Evolutionary conservation across 768 basidiomycete species (phyloP).

Genomic region (Mycena rosella): DNA sequence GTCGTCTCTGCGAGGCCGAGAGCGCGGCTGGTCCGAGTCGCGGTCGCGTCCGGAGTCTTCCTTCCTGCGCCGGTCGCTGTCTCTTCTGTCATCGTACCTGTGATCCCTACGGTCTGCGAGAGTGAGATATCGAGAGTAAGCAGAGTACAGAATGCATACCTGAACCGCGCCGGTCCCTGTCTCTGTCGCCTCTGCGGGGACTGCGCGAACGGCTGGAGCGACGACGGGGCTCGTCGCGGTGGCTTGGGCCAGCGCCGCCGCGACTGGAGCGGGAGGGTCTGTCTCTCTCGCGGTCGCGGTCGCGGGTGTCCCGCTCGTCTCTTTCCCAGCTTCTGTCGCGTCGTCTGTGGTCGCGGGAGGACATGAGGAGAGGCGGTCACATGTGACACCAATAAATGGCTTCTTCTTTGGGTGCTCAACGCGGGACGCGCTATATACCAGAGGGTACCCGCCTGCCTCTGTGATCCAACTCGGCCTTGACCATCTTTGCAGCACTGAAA

Average conservation of each 20-base stretch:
- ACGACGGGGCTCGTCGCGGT: conserved; percentile 58
- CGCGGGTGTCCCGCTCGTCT: conserved; percentile 46
- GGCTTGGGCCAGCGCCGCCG: conserved; percentile 46
- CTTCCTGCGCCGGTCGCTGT: conserved; percentile 55
- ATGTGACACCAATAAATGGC: conserved; percentile 22
- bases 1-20: conserved; percentile 51
- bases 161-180: conserved; percentile 54
- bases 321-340: conserved; percentile 77
- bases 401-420: conserved; percentile 22
- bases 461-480: background rate
- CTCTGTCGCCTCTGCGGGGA: conserved; percentile 57
- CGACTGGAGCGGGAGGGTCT: conserved; percentile 56
- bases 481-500: conserved; percentile 37
- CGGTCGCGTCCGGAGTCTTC: conserved; percentile 46
- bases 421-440: conserved; percentile 24
- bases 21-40: conserved; percentile 52
- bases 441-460: background rate
- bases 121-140: background rate
- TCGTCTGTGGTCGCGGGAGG: conserved; percentile 58
- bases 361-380: conserved; percentile 54
- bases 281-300: conserved; percentile 59
- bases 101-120: conserved; percentile 47
- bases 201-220: conserved; percentile 65
- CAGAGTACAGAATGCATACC: conserved; percentile 30
- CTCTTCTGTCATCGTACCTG: conserved; percentile 42